Percentiles rank a stretch among this genome's conserved stretches.
phyloP scores from a whole-genome alignment of 192 early-diverging fungal species.

The Coemansia sp. region DNA sequence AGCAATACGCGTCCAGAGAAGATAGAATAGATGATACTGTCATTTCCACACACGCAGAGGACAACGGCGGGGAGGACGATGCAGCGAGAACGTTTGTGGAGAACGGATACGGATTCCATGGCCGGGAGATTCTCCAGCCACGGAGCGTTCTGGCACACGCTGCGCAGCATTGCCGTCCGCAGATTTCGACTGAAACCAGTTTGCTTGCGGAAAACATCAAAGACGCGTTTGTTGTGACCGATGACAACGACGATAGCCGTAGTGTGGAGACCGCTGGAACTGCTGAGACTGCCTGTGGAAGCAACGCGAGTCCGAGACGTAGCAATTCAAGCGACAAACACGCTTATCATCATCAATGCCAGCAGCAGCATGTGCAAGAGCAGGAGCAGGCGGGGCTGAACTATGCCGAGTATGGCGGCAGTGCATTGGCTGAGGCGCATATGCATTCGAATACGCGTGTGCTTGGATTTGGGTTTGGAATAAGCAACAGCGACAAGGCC shows the following conservation, averaged over 20 bases:
- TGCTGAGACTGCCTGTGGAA: neutral
- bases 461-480: neutral
- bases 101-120: neutral
- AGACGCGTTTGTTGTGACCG: constrained; percentile 3
- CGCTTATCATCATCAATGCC: too few relatives aligned
- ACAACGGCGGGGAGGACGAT: constrained; percentile 2
- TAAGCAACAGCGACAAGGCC: neutral
- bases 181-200: neutral
- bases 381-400: too few relatives aligned
- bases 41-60: neutral
- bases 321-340: neutral
- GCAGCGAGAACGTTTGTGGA: neutral
- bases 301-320: neutral
- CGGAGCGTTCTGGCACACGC: neutral
- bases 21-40: too few relatives aligned
- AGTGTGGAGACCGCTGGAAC: neutral
- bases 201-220: neutral
- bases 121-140: neutral
- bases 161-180: neutral
- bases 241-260: neutral
- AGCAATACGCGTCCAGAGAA: neutral
- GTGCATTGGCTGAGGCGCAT: neutral
- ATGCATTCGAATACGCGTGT: neutral
- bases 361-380: too few relatives aligned
- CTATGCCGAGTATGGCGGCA: too few relatives aligned